Base-by-base conservation (phyloP, 78 protist species). In the Capsaspora owczarzaki region DNA sequence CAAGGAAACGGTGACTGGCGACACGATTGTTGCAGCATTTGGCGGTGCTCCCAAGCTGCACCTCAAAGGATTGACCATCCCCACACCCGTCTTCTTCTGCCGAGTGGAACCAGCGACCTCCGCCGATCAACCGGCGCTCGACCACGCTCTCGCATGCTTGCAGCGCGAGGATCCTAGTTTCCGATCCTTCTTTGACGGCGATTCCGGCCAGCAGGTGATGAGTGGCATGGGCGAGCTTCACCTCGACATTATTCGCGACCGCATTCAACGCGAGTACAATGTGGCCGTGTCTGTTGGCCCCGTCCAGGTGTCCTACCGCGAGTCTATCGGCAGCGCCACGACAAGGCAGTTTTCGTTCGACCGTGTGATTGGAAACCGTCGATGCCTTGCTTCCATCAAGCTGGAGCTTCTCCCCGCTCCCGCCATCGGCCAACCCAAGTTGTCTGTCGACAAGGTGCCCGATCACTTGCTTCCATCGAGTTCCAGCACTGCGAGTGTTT, bases 191-290 rank as follows among this genome's bases (percentile, higher is more conserved):
- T 14, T 0, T 0, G 80, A 83, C 31, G n/a, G 25, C 3, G 76
- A 69, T 0, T 20, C 49, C 6, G 85, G 84, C 8, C 89, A 86
- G 72, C 31, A 0, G 56, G 20, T 86, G 47, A 20, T 86, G n/a
- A 37, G 66, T 1, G 89, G 89, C n/a, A 70, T 78, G 86, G 89
- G 89, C 40, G 89, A 79, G 38, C 83, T 86, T 8, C 89, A 86
- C 41, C 79, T 86, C 25, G 89, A 86, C 41, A 46, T 85, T 29
- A 10, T 27, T 19, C n/a, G 1, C 8, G 22, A 31, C 37, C 70
- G 85, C 25, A 44, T 86, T 8, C 35, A 2, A 8, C 8, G 79
- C 22, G 84, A 74, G 23, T 85, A 0, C 31, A 0, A 49, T 3
- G 29, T 83, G 33, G 16, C 1, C 51, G 20, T 35, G 37, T 0